These are phyloP conservation scores for Colletotrichum spaethianum DNA, from an alignment of 2,329 filamentous ascomycete species.

Conservation along the genomic window DNA sequence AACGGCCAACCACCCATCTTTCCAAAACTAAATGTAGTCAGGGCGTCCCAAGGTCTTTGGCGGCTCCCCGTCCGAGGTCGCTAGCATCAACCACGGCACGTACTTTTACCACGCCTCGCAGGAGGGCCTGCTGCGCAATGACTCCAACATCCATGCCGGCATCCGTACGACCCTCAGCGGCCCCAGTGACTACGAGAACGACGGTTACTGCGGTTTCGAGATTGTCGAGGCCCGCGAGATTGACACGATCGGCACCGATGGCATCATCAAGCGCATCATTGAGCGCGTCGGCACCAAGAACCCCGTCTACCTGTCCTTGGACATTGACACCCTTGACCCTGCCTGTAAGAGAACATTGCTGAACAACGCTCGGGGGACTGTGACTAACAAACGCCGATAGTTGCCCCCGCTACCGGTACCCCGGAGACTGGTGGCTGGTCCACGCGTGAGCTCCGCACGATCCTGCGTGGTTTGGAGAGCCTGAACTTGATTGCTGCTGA, in stretches of 20 bases:
- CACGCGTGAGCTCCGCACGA: slow-evolving; percentile 80
- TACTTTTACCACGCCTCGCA: slow-evolving; percentile 89
- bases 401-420: slow-evolving; percentile 81
- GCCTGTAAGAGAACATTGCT: slow-evolving; percentile 62
- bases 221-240: slow-evolving; percentile 80
- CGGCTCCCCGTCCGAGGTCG: slow-evolving; percentile 81
- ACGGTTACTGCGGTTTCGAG: slow-evolving; percentile 87
- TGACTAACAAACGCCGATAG: slow-evolving; percentile 48
- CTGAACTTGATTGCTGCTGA: slow-evolving; percentile 80
- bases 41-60: slow-evolving; percentile 92
- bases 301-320: slow-evolving; percentile 86
- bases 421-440: slow-evolving; percentile 84
- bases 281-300: slow-evolving; percentile 81
- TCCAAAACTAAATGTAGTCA: slow-evolving; percentile 54
- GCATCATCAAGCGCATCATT: slow-evolving; percentile 84
- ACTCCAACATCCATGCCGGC: slow-evolving; percentile 89
- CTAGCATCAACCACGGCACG: slow-evolving; percentile 87
- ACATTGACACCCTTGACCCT: slow-evolving; percentile 91
- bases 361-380: neutral
- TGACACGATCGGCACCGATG: slow-evolving; percentile 69
- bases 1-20: slow-evolving; percentile 37
- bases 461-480: slow-evolving; percentile 77
- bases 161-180: slow-evolving; percentile 87
- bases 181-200: slow-evolving; percentile 86
- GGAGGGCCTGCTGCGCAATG: slow-evolving; percentile 84